A percentile compares a stretch with the other conserved stretches of the same genome.
Evolutionary conservation across 2,329 filamentous ascomycete species (phyloP).

Genomic region (Acephala macrosclerotiorum): DNA sequence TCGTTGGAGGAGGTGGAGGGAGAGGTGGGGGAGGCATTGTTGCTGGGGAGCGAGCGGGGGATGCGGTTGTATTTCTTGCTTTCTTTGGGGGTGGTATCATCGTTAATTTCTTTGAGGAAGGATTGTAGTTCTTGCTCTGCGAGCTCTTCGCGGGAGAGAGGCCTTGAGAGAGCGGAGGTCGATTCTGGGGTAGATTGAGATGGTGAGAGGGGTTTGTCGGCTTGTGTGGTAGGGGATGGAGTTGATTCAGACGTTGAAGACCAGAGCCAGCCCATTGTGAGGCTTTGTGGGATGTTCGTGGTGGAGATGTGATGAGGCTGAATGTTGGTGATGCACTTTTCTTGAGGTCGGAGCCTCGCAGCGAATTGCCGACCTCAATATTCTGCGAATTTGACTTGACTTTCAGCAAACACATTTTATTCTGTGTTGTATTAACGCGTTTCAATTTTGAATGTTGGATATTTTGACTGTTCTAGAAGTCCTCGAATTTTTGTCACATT

Average conservation of each 20-base stretch:
- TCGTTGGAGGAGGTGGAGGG: slow-evolving; percentile 30
- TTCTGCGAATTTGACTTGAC: slow-evolving; percentile 4
- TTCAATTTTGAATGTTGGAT: too few species aligned
- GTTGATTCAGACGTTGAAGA: slow-evolving; percentile 46
- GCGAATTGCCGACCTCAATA: slow-evolving; percentile 7
- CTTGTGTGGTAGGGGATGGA: slow-evolving; percentile 36
- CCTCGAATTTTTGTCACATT: neutral
- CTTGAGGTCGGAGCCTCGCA: slow-evolving; percentile 8
- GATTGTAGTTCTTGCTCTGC: slow-evolving; percentile 45
- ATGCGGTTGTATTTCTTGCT: slow-evolving; percentile 39
- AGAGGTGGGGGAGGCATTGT: slow-evolving; percentile 20
- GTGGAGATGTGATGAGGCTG: slow-evolving; percentile 18
- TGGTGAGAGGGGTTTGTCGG: slow-evolving; percentile 25
- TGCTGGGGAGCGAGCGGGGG: slow-evolving; percentile 30
- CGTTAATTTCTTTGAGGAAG: slow-evolving; percentile 45
- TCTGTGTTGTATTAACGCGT: neutral
- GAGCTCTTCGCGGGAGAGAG: slow-evolving; percentile 39
- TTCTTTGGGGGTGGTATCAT: slow-evolving; percentile 29
- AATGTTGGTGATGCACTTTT: slow-evolving; percentile 19
- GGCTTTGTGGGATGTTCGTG: slow-evolving; percentile 22
- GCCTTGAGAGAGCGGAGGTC: slow-evolving; percentile 27
- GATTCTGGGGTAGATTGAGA: slow-evolving; percentile 31
- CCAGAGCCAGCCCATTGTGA: slow-evolving; percentile 70
- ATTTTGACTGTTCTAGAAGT: neutral
- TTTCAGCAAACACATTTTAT: neutral